phyloP scores from a whole-genome alignment of 129 eudicot genomes.

The Pulicaria dysenterica region DNA sequence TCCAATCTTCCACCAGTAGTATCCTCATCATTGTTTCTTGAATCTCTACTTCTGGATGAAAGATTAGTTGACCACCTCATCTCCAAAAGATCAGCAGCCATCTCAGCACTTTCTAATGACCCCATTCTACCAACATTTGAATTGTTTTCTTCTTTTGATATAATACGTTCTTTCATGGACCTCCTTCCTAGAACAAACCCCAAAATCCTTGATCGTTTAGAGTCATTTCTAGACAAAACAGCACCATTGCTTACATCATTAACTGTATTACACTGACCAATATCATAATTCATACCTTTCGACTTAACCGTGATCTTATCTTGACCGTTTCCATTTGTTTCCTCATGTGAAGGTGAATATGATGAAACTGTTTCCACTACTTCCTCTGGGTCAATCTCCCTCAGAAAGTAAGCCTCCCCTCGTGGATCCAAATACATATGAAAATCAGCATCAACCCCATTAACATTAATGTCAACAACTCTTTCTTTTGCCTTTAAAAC shows the following conservation, averaged over 20 bases:
- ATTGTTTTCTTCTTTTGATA: constrained; percentile 34
- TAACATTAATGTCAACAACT: constrained; percentile 69
- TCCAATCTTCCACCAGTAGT: constrained; percentile 40
- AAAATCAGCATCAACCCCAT: constrained; percentile 82
- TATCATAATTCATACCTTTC: constrained; percentile 56
- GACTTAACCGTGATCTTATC: constrained; percentile 49
- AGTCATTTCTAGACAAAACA: constrained; percentile 39
- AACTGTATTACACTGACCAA: constrained; percentile 35
- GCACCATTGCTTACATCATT: constrained; percentile 45
- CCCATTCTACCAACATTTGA: constrained; percentile 41
- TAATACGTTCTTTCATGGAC: constrained; percentile 44
- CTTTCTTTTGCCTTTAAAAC: constrained; percentile 82
- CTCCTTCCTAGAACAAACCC: constrained; percentile 73
- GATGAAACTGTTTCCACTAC: constrained; percentile 31
- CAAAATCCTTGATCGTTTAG: constrained; percentile 56
- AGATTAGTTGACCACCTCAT: constrained; percentile 82
- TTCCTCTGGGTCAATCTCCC: constrained; percentile 71
- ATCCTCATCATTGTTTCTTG: constrained; percentile 33
- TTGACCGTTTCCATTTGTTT: constrained; percentile 34
- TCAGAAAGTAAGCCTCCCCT: constrained; percentile 80
- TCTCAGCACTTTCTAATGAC: constrained; percentile 79
- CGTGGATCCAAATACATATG: constrained; percentile 79
- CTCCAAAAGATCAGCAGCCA: constrained; percentile 95
- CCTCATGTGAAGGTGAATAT: constrained; percentile 61
- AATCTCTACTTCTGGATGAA: constrained; percentile 33